Base-by-base conservation (phyloP, 352 stramenopile species). In the Globisporangium splendens region DNA sequence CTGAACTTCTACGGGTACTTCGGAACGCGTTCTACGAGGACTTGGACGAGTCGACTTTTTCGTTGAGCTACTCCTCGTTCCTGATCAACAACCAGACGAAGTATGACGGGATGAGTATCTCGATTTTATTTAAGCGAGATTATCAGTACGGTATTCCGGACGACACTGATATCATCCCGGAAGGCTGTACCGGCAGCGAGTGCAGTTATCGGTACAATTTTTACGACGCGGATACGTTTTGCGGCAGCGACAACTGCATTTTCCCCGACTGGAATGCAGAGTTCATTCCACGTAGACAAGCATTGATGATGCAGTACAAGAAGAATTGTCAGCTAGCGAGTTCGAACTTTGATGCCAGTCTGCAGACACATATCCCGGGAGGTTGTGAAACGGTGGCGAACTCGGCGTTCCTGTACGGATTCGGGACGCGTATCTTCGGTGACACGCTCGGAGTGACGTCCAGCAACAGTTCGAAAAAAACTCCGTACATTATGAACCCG, bases 281-380 rank as follows among this genome's bases (percentile, higher is more conserved):
- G 41, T n/a, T 44, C 42, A 62, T 66, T n/a, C 60, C 60, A 6
- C 56, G 56, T 15, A 52, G 54, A 54, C 52, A 62, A 21, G 60
- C 47, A 18, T 47, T 42, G 20, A 66, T 66, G 60, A 66, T 61
- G 54, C 60, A 62, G 41, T 62, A 62, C 47, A 66, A 62, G 47
- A 56, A 52, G 13, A 61, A 61, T 13, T 66, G 60, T 12, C 31
- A 53, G 8, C 24, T 38, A 8, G 20, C 22, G 11, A 20, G 3
- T 1, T 39, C 44, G 22, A 49, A 14, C 1, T 57, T 54, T 14
- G 49, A 66, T 33, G 21, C 42, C 8, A 56, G 46, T 39, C 41
- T 66, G 41, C 47, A 61, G 47, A 43, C 18, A 7, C 21, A 57
- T 7, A 39, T 66, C 48, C 60, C 60, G 10, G 60, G 54, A n/a